Conservation (phyloP, 768 basidiomycete genomes). For the Tricholoma flavovirens region DNA sequence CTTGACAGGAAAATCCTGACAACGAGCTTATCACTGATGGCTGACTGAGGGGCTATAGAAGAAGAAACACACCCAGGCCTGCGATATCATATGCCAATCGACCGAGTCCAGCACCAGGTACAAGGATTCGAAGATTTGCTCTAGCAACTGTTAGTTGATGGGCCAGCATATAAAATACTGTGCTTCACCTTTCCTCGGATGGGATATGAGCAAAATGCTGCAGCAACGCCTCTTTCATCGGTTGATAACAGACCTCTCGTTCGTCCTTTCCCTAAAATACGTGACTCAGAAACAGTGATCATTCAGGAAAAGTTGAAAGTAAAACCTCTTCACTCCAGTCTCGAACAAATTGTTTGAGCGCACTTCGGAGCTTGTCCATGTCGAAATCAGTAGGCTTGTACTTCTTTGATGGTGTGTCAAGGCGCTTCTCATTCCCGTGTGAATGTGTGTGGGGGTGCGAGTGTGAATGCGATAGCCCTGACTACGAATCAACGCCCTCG, state of each 20-base stretch:
- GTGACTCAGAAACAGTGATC: background rate
- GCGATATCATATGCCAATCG: conserved; percentile 87
- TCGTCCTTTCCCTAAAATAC: conserved; percentile 60
- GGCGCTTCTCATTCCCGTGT: conserved; percentile 25
- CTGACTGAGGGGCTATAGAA: background rate
- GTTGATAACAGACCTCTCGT: conserved; percentile 73
- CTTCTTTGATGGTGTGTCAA: conserved; percentile 16
- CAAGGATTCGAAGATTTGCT: conserved; percentile 63
- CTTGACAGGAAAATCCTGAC: conserved; percentile 84
- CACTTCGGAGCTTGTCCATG: conserved; percentile 89
- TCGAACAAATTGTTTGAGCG: conserved; percentile 86
- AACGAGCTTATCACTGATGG: background rate
- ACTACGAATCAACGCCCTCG: background rate
- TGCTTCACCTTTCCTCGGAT: conserved; percentile 43
- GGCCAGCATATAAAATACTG: background rate
- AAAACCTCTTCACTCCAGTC: conserved; percentile 86
- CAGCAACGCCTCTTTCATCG: conserved; percentile 73
- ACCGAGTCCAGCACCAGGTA: conserved; percentile 88
- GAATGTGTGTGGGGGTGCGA: conserved; percentile 21
- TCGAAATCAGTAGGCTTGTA: conserved; percentile 63
- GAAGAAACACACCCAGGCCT: conserved; percentile 50
- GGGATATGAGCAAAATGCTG: conserved; percentile 56
- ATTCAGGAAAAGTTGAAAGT: background rate
- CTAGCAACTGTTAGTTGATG: conserved; percentile 5
- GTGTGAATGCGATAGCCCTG: background rate